Base-by-base conservation (phyloP, 805 yeast genomes). In the Cyberlindnera veronae region DNA sequence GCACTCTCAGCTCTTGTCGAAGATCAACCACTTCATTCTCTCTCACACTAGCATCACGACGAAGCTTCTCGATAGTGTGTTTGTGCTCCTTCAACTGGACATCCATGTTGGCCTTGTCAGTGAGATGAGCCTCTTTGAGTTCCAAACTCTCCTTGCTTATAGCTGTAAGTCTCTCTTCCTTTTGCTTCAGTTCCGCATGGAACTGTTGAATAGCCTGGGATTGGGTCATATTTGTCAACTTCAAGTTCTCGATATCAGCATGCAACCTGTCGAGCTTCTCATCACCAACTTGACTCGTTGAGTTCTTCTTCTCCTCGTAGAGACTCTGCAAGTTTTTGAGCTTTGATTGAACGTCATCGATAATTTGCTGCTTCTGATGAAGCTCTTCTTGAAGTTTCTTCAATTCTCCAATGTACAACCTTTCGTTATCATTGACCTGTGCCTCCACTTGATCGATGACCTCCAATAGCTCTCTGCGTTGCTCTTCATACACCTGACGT, bases 381-480 rank as follows among this genome's bases (percentile, higher is more conserved):
- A 58, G 34, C 23, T 55, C 55, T 14, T 53, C 53, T 30, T 61
- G 60, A 21, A 64, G 44, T 24, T 69, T 71, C 27, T 57, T 58
- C 35, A 79, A 60, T 45, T 75, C 74, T n/a, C 61, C 58, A 36
- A 68, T 63, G 50, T 72, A 78, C 24, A 74, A 59, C 16, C 56
- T 54, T 44, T 75, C 82, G 42, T 73, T 76, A 43, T 79, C 83
- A 36, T 68, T 71, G 27, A 78, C 77, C 30, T 78, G 77, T 23
- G 62, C 57, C 32, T 77, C 75, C 56, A 81, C 66, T 32, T 76
- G 61, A 43, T 75, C 81, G 35, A 81, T 68, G 14, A 76, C 78
- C 36, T 73, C 76, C 33, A 81, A 57, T 62, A 83, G 66, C 53
- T 81, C 84, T 34, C 70, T 73, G 21, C 83, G 64, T 32, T 81